phyloP scores from a whole-genome alignment of 2,329 filamentous ascomycete genomes.

The Aspergillus novoparasiticus region DNA sequence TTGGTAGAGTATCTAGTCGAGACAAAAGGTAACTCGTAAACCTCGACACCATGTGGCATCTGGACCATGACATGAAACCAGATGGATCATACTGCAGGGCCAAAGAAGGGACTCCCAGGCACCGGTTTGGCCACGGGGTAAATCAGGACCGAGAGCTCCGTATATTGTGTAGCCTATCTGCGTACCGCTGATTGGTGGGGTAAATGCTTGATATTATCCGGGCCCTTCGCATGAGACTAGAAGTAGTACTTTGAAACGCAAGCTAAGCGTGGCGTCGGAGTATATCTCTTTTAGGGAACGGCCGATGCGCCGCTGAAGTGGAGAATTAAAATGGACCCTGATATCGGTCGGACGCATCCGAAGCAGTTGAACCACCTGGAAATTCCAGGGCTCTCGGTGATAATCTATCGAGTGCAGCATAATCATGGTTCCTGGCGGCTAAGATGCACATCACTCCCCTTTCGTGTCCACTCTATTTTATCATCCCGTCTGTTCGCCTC shows the following conservation, averaged over 20 bases:
- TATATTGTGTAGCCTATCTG: background rate
- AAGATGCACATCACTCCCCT: background rate
- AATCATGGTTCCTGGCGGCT: background rate
- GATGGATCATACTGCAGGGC: background rate
- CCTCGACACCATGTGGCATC: background rate
- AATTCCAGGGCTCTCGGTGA: background rate
- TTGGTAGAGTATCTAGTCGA: background rate
- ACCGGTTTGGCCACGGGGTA: background rate
- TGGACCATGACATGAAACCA: background rate
- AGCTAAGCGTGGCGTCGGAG: background rate
- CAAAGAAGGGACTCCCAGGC: background rate
- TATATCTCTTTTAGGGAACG: background rate
- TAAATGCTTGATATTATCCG: background rate
- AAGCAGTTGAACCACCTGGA: background rate
- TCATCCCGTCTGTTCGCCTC: background rate
- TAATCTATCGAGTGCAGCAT: background rate
- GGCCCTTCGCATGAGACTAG: background rate
- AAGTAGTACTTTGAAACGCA: conserved; percentile 1
- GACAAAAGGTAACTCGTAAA: background rate
- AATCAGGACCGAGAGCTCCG: background rate
- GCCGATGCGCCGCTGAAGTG: conserved; percentile 4
- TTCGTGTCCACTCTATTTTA: background rate
- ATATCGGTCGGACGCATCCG: conserved; percentile 1
- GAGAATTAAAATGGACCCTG: background rate
- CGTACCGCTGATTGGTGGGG: background rate